phyloP scores from a whole-genome alignment of 2,329 filamentous ascomycete genomes.

The Microcera coccophila region DNA sequence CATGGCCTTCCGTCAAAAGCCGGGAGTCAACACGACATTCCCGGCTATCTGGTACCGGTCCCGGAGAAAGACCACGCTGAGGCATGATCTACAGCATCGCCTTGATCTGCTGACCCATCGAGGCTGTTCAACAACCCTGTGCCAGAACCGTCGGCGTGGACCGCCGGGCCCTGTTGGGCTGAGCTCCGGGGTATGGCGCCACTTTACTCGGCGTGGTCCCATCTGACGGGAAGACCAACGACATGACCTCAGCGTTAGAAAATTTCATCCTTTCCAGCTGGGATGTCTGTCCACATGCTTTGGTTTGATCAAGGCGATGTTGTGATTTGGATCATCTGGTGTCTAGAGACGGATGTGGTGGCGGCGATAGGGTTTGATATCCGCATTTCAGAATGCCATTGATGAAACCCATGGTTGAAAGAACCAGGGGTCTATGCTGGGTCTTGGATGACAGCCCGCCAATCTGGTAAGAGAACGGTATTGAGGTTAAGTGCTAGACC shows the following conservation, averaged over 20 bases:
- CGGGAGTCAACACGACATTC: background rate
- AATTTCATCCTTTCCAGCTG: background rate
- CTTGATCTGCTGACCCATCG: background rate
- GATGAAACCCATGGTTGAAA: too few species aligned
- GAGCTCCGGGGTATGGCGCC: background rate
- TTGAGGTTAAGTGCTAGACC: background rate
- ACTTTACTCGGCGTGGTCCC: background rate
- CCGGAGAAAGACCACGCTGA: background rate
- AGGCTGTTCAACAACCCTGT: background rate
- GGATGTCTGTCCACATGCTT: background rate
- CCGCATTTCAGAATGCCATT: background rate
- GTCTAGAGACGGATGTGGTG: background rate
- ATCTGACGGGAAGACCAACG: background rate
- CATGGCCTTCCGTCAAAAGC: background rate
- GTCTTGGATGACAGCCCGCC: background rate
- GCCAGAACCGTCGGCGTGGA: background rate
- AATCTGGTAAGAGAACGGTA: background rate
- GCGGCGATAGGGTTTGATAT: background rate
- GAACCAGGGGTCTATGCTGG: too few species aligned
- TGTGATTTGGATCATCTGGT: background rate
- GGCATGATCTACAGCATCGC: background rate
- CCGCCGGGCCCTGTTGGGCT: background rate
- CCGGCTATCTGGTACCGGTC: background rate
- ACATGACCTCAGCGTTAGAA: background rate
- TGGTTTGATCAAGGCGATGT: background rate